Percentiles rank a stretch among this genome's conserved stretches.
Evolutionary conservation across 805 yeast species (phyloP).

Genomic region (Scheffersomyces amazonensis): DNA sequence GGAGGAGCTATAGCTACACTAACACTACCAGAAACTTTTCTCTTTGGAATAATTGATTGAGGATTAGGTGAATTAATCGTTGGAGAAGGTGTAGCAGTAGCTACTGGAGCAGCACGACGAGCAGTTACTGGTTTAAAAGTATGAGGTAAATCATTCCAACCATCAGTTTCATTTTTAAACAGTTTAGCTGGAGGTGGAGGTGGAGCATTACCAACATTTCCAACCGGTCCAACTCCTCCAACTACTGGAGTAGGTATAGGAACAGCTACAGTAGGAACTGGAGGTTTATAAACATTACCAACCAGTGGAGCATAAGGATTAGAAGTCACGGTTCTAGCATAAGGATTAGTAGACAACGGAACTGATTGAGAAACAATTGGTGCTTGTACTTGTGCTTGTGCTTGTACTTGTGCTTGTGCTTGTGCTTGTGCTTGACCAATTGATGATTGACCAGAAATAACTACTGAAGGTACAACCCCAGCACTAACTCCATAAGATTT

Average conservation of each 20-base stretch:
- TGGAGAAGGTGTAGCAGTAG: constrained; percentile 21
- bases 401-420: constrained; percentile 9
- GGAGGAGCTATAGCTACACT: constrained; percentile 20
- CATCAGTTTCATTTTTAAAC: constrained; percentile 51
- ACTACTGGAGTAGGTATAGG: constrained; percentile 4
- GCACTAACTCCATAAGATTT: constrained; percentile 13
- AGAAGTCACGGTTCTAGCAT: constrained; percentile 18
- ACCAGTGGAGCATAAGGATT: constrained; percentile 21
- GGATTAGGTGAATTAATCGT: constrained; percentile 18
- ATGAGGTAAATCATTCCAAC: constrained; percentile 72
- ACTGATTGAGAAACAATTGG: constrained; percentile 12
- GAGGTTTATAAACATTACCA: constrained; percentile 18
- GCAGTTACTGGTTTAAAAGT: constrained; percentile 40
- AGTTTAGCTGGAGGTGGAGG: constrained; percentile 22
- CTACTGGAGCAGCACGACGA: constrained; percentile 45
- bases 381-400: constrained; percentile 3
- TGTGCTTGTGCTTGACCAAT: constrained; percentile 10
- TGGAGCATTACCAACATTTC: constrained; percentile 11
- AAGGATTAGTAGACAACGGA: constrained; percentile 10
- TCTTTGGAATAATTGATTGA: constrained; percentile 13
- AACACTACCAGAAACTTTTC: constrained; percentile 16
- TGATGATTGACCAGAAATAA: too few species aligned
- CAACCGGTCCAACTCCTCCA: constrained; percentile 7
- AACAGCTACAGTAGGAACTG: constrained; percentile 12
- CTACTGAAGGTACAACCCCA: constrained; percentile 14